Conservation (phyloP, 2,329 filamentous ascomycete genomes). For the Cladosporium sp. region DNA sequence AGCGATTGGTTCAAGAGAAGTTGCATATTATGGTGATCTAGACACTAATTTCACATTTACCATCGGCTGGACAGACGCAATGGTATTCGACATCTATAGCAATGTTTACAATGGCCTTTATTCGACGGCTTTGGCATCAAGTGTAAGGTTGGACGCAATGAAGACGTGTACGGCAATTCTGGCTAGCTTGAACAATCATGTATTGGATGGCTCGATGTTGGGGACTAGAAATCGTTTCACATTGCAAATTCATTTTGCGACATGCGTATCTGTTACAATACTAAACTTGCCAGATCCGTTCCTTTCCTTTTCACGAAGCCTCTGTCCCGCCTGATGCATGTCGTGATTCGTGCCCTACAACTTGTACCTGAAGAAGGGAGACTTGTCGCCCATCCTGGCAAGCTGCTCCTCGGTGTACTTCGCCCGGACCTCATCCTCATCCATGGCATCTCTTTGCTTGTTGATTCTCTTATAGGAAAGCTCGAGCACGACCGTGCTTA, state of each 20-base stretch:
- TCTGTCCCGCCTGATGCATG: neutral
- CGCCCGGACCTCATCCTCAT: constrained; percentile 36
- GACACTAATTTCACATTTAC: neutral
- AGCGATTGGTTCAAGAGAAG: neutral
- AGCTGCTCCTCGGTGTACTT: constrained; percentile 39
- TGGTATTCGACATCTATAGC: neutral
- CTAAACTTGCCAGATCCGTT: neutral
- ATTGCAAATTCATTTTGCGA: neutral
- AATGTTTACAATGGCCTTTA: too few relatives aligned
- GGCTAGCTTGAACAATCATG: too few relatives aligned
- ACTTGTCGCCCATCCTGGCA: constrained; percentile 40
- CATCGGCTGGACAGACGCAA: neutral
- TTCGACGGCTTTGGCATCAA: too few relatives aligned
- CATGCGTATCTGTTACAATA: neutral
- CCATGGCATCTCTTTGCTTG: constrained; percentile 34
- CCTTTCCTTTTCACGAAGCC: neutral
- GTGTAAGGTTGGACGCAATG: too few relatives aligned
- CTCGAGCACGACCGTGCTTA: constrained; percentile 31
- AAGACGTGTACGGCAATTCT: too few relatives aligned
- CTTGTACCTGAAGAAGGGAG: constrained; percentile 40
- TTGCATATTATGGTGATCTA: neutral
- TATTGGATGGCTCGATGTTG: too few relatives aligned
- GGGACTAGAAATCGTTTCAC: neutral
- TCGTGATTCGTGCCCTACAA: neutral
- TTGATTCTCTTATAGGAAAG: constrained; percentile 37